These are phyloP conservation scores for Cicer judaicum DNA, from an alignment of 306 rosid genomes.

Conservation along the genomic window DNA sequence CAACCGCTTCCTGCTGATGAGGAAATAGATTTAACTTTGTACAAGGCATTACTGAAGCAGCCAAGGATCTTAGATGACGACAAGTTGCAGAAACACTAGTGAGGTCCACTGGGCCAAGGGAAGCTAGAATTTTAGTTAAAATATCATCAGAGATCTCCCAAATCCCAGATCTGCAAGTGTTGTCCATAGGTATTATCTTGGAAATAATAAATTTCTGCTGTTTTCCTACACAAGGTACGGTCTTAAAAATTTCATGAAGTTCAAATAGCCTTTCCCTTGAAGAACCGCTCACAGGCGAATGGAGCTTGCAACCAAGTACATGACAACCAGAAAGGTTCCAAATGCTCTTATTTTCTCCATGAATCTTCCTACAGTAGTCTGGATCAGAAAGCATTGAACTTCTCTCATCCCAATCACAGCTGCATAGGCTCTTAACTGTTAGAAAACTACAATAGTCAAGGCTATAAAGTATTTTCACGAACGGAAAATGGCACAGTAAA, in stretches of 20 bases:
- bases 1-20: slow-evolving; percentile 89
- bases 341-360: slow-evolving; percentile 50
- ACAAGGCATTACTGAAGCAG: slow-evolving; percentile 82
- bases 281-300: slow-evolving; percentile 52
- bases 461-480: background rate
- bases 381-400: slow-evolving; percentile 58
- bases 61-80: slow-evolving; percentile 70
- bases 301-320: slow-evolving; percentile 83
- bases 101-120: slow-evolving; percentile 69
- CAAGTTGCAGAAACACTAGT: slow-evolving; percentile 79
- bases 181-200: slow-evolving; percentile 61
- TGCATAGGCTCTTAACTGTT: slow-evolving; percentile 52
- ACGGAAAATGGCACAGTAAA: background rate
- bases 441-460: slow-evolving; percentile 38
- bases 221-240: slow-evolving; percentile 66
- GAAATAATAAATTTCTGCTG: slow-evolving; percentile 46
- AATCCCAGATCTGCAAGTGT: slow-evolving; percentile 57
- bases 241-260: slow-evolving; percentile 89
- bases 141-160: slow-evolving; percentile 86
- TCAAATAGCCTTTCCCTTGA: slow-evolving; percentile 70
- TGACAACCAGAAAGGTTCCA: slow-evolving; percentile 90
- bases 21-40: slow-evolving; percentile 86
- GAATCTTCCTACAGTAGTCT: slow-evolving; percentile 47
- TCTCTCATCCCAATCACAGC: slow-evolving; percentile 81
- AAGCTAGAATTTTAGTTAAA: slow-evolving; percentile 62